phyloP scores from a whole-genome alignment of 371 early-diverging fungal species.

The Lichtheimia hyalospora region DNA sequence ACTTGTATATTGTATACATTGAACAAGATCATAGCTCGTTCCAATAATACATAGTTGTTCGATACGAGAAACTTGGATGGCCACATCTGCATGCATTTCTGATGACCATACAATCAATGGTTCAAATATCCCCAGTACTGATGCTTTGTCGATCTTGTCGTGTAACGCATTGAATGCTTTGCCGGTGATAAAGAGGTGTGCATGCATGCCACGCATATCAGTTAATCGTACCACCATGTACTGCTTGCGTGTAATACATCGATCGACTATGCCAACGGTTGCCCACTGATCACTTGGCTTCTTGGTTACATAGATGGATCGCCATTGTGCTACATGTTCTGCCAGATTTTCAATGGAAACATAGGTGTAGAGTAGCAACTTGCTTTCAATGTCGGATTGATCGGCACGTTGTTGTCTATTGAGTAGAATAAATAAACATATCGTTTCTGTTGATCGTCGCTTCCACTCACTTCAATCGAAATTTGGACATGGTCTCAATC shows the following conservation, averaged over 20 bases:
- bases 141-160: constrained; percentile 22
- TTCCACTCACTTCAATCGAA: constrained; percentile 1
- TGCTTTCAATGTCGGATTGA: background rate
- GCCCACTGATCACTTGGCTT: constrained; percentile 37
- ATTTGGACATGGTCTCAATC: background rate
- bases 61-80: constrained; percentile 23
- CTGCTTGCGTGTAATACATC: constrained; percentile 9
- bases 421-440: background rate
- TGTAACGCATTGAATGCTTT: constrained; percentile 21
- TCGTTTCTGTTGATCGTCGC: background rate
- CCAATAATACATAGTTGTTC: constrained; percentile 40
- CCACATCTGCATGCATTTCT: constrained; percentile 18
- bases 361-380: constrained; percentile 1
- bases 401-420: constrained; percentile 1
- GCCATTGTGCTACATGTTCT: constrained; percentile 10
- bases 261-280: constrained; percentile 37
- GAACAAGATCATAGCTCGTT: constrained; percentile 31
- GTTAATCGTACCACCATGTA: constrained; percentile 29
- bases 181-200: constrained; percentile 31
- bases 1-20: constrained; percentile 23
- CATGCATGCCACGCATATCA: constrained; percentile 27
- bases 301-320: constrained; percentile 27
- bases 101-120: constrained; percentile 28
- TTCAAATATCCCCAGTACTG: constrained; percentile 26
- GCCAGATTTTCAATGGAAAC: constrained; percentile 13